Evolutionary conservation across 306 rosid genomes (phyloP).

Genomic region (Gynostemma pentaphyllum): DNA sequence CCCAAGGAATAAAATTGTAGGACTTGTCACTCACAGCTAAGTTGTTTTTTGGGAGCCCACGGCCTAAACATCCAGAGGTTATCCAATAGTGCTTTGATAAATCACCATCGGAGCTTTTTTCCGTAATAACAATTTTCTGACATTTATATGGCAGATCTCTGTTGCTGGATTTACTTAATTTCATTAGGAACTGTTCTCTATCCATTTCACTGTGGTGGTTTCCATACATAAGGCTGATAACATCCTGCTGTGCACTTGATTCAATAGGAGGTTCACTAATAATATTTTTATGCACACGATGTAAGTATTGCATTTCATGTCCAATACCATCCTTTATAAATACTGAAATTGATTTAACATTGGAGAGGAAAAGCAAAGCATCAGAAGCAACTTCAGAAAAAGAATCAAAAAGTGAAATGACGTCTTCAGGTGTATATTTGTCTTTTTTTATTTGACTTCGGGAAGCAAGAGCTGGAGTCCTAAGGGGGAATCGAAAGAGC

Average conservation of each 20-base stretch:
- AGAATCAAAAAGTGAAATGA: constrained; percentile 61
- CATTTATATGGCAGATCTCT: constrained; percentile 64
- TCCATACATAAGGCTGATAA: constrained; percentile 52
- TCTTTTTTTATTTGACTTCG: constrained; percentile 94
- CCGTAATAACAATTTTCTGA: constrained; percentile 53
- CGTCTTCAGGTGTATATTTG: constrained; percentile 76
- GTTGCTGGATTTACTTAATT: constrained; percentile 41
- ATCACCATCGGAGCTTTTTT: constrained; percentile 42
- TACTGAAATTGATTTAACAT: constrained; percentile 72
- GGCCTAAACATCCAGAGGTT: constrained; percentile 75
- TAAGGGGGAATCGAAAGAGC: constrained; percentile 85
- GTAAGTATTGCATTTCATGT: constrained; percentile 72
- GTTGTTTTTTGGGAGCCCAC: constrained; percentile 44
- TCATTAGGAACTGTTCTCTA: constrained; percentile 63
- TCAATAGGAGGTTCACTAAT: constrained; percentile 54
- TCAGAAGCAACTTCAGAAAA: constrained; percentile 81
- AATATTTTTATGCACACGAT: constrained; percentile 49
- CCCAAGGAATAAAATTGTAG: constrained; percentile 83
- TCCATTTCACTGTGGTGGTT: constrained; percentile 46
- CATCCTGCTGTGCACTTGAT: constrained; percentile 43
- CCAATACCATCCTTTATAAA: constrained; percentile 76
- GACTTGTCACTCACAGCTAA: constrained; percentile 29
- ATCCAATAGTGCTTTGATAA: constrained; percentile 67
- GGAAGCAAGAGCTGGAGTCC: constrained; percentile 71
- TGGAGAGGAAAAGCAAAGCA: constrained; percentile 69